Evolutionary conservation across 352 stramenopile genomes (phyloP).

Genomic region (Pythium rhizo-oryzae): DNA sequence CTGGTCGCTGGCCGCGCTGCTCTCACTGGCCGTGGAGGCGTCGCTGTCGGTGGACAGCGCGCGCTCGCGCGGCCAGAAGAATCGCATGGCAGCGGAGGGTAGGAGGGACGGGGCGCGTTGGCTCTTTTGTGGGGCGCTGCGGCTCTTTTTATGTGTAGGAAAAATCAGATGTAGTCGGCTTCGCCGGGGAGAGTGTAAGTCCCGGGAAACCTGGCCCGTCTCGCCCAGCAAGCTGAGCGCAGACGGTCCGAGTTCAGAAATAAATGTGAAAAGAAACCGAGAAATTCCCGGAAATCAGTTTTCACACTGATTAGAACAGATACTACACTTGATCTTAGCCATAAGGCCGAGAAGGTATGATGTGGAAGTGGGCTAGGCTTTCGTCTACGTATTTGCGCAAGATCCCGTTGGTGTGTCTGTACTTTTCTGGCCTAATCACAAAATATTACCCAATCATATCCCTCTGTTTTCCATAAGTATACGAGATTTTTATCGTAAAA

Average conservation of each 20-base stretch:
- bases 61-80: no score
- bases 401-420: constrained; percentile 6
- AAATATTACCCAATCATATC: constrained; percentile 13
- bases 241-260: constrained; percentile 53
- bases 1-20: no score
- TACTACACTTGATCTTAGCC: constrained; percentile 93
- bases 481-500: neutral
- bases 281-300: constrained; percentile 88
- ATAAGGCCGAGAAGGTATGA: constrained; percentile 89
- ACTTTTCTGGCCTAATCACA: neutral
- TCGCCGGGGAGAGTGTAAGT: constrained; percentile 15
- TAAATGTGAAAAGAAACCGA: constrained; percentile 92
- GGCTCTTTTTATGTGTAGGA: no score
- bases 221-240: constrained; percentile 39
- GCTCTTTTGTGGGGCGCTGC: no score
- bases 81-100: no score
- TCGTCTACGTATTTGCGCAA: neutral
- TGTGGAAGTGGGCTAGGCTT: neutral
- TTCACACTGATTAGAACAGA: constrained; percentile 94
- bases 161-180: no score
- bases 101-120: no score
- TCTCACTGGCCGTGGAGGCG: no score
- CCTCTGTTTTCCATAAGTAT: neutral
- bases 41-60: no score
- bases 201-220: constrained; percentile 32